Conservation (phyloP, 2,329 filamentous ascomycete species). For the Cordyceps farinosa region DNA sequence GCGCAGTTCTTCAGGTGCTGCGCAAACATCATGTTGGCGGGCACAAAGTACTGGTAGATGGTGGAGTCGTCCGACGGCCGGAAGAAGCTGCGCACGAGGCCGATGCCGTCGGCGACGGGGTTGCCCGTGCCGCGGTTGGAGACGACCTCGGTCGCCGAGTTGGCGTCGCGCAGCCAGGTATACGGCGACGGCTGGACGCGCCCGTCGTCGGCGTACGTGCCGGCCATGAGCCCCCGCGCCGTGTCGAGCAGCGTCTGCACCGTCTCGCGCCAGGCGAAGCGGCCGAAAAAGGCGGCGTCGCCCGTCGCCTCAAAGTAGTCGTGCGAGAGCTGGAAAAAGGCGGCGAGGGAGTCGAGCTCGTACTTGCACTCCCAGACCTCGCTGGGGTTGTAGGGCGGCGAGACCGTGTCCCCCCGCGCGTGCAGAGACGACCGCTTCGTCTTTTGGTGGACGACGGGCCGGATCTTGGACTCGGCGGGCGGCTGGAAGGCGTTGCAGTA, state of each 20-base stretch:
- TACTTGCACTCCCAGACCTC: constrained; percentile 95
- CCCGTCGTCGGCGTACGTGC: constrained; percentile 66
- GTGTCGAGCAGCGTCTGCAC: constrained; percentile 66
- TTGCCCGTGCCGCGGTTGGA: constrained; percentile 73
- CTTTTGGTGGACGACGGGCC: constrained; percentile 27
- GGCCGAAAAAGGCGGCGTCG: constrained; percentile 70
- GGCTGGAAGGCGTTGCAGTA: constrained; percentile 97
- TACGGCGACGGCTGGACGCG: constrained; percentile 59
- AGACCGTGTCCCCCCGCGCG: constrained; percentile 50
- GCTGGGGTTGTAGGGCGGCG: constrained; percentile 61
- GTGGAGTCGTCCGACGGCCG: constrained; percentile 86
- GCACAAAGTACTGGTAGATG: constrained; percentile 82
- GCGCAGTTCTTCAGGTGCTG: constrained; percentile 53
- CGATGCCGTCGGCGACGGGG: constrained; percentile 74
- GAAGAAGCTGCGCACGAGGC: constrained; percentile 82
- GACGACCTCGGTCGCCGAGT: constrained; percentile 75
- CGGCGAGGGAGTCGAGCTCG: constrained; percentile 85
- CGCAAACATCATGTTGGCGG: constrained; percentile 82
- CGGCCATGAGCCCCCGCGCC: constrained; percentile 65
- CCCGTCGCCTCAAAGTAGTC: constrained; percentile 74
- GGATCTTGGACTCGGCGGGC: constrained; percentile 60
- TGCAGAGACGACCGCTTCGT: constrained; percentile 15
- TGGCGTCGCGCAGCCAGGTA: constrained; percentile 71
- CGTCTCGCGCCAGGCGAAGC: constrained; percentile 67
- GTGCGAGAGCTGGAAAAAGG: constrained; percentile 77